Evolutionary conservation across 164 flowering plant species (phyloP).

Genomic region (Warburgia ugandensis): DNA sequence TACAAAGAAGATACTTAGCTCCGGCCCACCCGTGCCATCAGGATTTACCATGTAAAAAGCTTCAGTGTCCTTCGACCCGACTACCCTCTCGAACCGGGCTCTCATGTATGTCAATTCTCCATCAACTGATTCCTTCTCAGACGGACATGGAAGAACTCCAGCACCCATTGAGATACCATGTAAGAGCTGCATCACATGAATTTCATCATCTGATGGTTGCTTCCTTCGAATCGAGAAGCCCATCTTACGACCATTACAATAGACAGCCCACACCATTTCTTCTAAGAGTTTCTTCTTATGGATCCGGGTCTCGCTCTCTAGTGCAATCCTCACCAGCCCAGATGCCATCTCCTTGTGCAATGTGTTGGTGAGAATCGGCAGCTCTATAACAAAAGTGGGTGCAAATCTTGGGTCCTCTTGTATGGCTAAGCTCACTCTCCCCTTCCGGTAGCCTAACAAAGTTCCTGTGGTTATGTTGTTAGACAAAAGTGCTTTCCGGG

Average conservation of each 20-base stretch:
- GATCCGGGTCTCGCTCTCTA: conserved; percentile 70
- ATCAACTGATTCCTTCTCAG: conserved; percentile 36
- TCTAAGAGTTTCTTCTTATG: conserved; percentile 54
- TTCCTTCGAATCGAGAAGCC: conserved; percentile 74
- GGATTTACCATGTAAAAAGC: conserved; percentile 81
- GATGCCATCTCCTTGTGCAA: conserved; percentile 72
- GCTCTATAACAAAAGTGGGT: conserved; percentile 66
- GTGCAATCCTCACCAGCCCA: conserved; percentile 58
- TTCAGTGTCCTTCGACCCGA: conserved; percentile 78
- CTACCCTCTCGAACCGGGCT: conserved; percentile 70
- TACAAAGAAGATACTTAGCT: conserved; percentile 80
- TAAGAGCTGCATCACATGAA: conserved; percentile 57
- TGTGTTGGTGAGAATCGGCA: conserved; percentile 46
- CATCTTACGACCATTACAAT: conserved; percentile 66
- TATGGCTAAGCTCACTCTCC: conserved; percentile 53
- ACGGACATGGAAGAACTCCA: conserved; percentile 59
- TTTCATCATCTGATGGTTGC: conserved; percentile 56
- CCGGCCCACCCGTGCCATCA: conserved; percentile 57
- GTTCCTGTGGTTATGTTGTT: conserved; percentile 55
- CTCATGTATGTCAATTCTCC: conserved; percentile 78
- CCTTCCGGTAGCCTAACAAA: conserved; percentile 63
- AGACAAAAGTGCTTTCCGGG: conserved; percentile 39
- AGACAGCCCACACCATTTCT: conserved; percentile 84
- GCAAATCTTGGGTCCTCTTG: conserved; percentile 63
- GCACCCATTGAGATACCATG: conserved; percentile 93